Evolutionary conservation across 2,329 filamentous ascomycete genomes (phyloP), one percentile per base, ranked within the genome.

Genomic region (Talaromyces piceae): DNA sequence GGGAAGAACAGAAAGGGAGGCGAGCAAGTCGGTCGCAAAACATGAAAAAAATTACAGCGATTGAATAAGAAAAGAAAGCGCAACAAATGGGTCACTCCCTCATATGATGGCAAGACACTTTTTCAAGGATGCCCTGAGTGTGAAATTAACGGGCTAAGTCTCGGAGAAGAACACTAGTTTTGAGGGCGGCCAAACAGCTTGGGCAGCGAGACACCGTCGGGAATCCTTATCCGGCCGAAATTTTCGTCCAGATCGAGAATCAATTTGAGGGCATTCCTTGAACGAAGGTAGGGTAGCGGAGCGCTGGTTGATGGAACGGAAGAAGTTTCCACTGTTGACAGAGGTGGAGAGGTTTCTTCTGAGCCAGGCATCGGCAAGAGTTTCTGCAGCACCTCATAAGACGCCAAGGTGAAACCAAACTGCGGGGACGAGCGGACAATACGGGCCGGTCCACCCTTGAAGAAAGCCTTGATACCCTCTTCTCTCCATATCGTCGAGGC

Each of bases 371-470:
- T 83, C 5, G 93, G 93, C 41, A 97, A 73, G 41, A 83, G 49
- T 55, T 77, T 87, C 73, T 96, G 90, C 47, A 98, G 76, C 31
- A 98, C 79, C 71, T 98, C 93, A 70, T 97, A 98, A 41, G 88
- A 87, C 3, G 93, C 93, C 22, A 98, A 82, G 0, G 93, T 98
- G 77, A 97, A 97, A 58, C 93, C 93, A 68, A 98, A 98, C 67
- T 98, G 93, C 13, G 93, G 93, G 11, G 90, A 96, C 0, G 90
- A 96, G 63, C 93, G 86, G 67, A 97, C 73, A 64, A 98, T 94
- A 76, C 93, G 88, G 7, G 93, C 93, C 1, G 91, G 91, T 1
- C 93, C 93, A 59, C 93, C 93, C 78, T 97, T 97, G 84, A 97
- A 98, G 78, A 98, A 98, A 23, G 93, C 93, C 57, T 80, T 82